These are phyloP conservation scores for Colletotrichum spaethianum DNA, from an alignment of 2,329 filamentous ascomycete genomes.

Conservation along the genomic window DNA sequence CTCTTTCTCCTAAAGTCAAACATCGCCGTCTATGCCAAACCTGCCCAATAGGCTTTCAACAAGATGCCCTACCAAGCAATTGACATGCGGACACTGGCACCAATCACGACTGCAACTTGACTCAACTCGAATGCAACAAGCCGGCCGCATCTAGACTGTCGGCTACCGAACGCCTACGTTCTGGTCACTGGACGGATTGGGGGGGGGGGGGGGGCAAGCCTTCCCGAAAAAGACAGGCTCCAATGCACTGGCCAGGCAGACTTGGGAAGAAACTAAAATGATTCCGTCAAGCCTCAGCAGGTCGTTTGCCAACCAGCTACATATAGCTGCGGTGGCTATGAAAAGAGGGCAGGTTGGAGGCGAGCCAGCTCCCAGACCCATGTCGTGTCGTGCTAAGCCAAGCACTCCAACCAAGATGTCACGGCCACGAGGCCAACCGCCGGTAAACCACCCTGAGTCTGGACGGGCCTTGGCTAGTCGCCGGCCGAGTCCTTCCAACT, in stretches of 20 bases:
- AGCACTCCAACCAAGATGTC: neutral
- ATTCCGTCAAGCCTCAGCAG: neutral
- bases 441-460: neutral
- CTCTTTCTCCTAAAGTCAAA: neutral
- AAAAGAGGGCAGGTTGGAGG: neutral
- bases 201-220: neutral
- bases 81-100: neutral
- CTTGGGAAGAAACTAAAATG: constrained; percentile 19
- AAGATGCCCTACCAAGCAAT: neutral
- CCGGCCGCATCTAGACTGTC: neutral
- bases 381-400: constrained; percentile 1
- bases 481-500: constrained; percentile 1
- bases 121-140: neutral
- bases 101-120: neutral
- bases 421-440: constrained; percentile 36
- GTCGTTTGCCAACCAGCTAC: neutral
- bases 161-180: neutral
- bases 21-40: neutral
- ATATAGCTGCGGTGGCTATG: neutral
- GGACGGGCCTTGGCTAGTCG: constrained; percentile 2
- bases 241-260: neutral
- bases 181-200: neutral
- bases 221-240: neutral
- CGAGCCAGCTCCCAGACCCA: neutral
- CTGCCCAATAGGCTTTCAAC: no score